Evolutionary conservation across 2,329 filamentous ascomycete genomes (phyloP), one percentile per base, ranked within the genome.

Genomic region (Penicillium expansum): DNA sequence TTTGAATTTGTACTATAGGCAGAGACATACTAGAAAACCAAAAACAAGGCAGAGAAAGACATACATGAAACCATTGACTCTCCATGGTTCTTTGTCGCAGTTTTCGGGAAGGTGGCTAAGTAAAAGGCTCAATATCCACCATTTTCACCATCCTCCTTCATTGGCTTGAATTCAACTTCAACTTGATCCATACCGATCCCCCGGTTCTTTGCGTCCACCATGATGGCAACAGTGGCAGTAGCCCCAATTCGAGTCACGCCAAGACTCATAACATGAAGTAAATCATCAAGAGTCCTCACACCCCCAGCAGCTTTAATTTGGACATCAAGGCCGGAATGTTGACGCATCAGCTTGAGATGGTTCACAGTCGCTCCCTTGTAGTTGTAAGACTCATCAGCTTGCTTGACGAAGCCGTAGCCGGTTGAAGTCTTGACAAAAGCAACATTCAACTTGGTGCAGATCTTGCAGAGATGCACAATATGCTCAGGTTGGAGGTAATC

Each of bases 381-480:
- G 8, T 73, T 76, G 59, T 85, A 86, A 43, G 72, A 67, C 0
- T 82, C 82, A 57, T 78, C 73, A 0, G 67, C 37, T 66, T 80
- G 79, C 70, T 85, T 86, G 14, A 84, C 81, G 42, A 86, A 85
- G 0, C 83, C 83, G 61, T 84, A 86, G 0, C 84, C 83, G 0
- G 83, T 85, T 1, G 81, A 83, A 0, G 84, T 86, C 73, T 86
- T 86, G 61, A 86, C 78, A 55, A 84, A 86, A 0, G 78, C 83
- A 0, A 86, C 83, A 0, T 70, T 70, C 0, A 82, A 35, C 0
- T 74, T 66, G 0, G 79, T 79, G 65, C 84, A 86, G 30, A 86
- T 83, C 66, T 79, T 63, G 64, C 83, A 86, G 0, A 86, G 72
- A 6, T 69, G 73, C 9, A 77, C 62, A 49, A 86, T 83, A 37